Conservation (phyloP, 2,329 filamentous ascomycete species). For the Didymella arachidicola region DNA sequence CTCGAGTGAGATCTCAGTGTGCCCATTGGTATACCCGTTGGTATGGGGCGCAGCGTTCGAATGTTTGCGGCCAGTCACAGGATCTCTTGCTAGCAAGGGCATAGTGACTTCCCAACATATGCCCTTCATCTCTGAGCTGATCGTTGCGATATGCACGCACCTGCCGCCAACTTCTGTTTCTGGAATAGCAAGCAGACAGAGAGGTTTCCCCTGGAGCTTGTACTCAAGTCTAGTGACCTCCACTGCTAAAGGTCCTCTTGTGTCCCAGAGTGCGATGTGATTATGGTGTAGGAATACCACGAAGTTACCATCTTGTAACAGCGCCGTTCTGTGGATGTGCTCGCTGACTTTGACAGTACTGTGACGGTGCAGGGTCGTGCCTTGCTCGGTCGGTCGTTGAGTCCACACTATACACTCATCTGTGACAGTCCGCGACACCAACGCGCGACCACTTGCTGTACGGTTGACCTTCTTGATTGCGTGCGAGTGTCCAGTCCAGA, state of each 20-base stretch:
- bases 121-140: slow-evolving; percentile 79
- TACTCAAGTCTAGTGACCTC: slow-evolving; percentile 68
- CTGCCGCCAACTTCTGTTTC: slow-evolving; percentile 63
- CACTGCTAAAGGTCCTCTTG: slow-evolving; percentile 65
- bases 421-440: slow-evolving; percentile 80
- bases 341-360: slow-evolving; percentile 72
- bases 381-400: slow-evolving; percentile 62
- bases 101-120: slow-evolving; percentile 81
- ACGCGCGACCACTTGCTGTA: slow-evolving; percentile 79
- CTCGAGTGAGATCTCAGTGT: slow-evolving; percentile 57
- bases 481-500: slow-evolving; percentile 85
- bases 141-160: slow-evolving; percentile 74
- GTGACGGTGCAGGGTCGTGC: slow-evolving; percentile 68
- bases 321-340: slow-evolving; percentile 80
- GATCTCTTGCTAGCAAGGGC: slow-evolving; percentile 55
- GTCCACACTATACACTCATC: slow-evolving; percentile 87
- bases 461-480: slow-evolving; percentile 86
- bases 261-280: slow-evolving; percentile 81
- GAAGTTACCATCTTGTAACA: slow-evolving; percentile 79
- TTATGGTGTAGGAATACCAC: slow-evolving; percentile 80
- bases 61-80: slow-evolving; percentile 38
- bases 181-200: slow-evolving; percentile 81
- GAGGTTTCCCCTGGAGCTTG: slow-evolving; percentile 70
- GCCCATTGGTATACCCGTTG: slow-evolving; percentile 43
- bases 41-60: slow-evolving; percentile 31